Evolutionary conservation across 192 early-diverging fungal species (phyloP), one percentile per base, ranked within the genome.

Genomic region (Podila minutissima): DNA sequence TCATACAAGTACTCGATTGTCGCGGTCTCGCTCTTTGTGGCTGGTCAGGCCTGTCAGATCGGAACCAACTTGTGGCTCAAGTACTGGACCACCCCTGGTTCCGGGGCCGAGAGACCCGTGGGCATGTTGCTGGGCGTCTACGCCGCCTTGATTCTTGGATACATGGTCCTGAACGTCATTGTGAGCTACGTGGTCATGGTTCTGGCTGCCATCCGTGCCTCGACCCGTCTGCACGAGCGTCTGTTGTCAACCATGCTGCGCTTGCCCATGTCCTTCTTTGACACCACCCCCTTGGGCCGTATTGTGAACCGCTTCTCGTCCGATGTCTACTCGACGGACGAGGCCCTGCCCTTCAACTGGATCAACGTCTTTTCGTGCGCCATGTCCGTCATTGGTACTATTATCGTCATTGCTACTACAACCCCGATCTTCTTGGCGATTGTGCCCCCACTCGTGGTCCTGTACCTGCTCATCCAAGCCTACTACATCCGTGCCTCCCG

Each of bases 251-350:
- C 84, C 31, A 81, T 95, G 28, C 64, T 94, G 12, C 89, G 87
- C 29, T 74, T 89, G 17, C 90, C 90, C 17, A 88, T 88, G 84
- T 70, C 74, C 32, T 91, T 88, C 73, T 93, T 81, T 50, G 77
- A 91, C 33, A 81, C 77, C 19, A 95, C 95, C 1, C 95, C 95
- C 31, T 46, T 94, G 0, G 95, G 96, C 12, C 90, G 96, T 58
- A 91, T 97, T 75, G 74, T 96, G 35, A 95, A 98, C 74, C 91
- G 96, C 15, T 96, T 98, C 75, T 93, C 93, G 57, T 95, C 94
- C 69, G 97, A 98, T 72, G 88, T 93, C 67, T 89, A 92, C 72
- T 92, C 90, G 24, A 83, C 95, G 11, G 96, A 96, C 66, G 93
- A 94, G 72, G 46, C 84, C 20, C 72, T 92, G 6, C 91, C 92